Base-by-base conservation (phyloP, 2,329 filamentous ascomycete genomes). In the Neospermospora avenae region DNA sequence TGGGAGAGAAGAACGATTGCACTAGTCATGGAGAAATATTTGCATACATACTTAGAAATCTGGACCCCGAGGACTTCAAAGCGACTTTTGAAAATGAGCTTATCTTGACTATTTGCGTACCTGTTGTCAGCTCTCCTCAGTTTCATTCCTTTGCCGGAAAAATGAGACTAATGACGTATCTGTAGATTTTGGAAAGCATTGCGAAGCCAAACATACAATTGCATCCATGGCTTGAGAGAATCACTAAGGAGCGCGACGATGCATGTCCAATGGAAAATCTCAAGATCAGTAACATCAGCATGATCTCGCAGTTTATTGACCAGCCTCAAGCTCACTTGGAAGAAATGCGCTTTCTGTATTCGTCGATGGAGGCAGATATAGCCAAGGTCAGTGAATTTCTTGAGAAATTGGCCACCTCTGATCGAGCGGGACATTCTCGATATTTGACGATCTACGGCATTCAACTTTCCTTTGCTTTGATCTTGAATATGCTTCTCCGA, bases 131-230 rank as follows among this genome's bases (percentile, higher is more conserved):
- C 20, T 13, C 1, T 18, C 13, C 7, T 24, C 14, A 42, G 35
- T 6, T 20, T 28, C 1, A 31, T 16, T 41, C 8, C 11, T 16
- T 7, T n/a, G n/a, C n/a, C n/a, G n/a, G 3, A 2, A 11, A 11
- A 6, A 16, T 11, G 4, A 20, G 7, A 10, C 48, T 55, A 6
- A 55, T 3, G 22, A 28, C 14, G 11, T 4, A 10, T 6, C n/a
- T 10, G 13, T 18, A 55, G 52, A 55, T 55, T n/a, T 22, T 55
- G 7, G 52, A 55, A 18, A 55, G 52, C 22, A 55, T 55, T 22
- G 37, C 52, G 14, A 44, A 41, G 7, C 52, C 52, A 5, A 31
- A 44, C 1, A 42, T 55, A 7, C 52, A 42, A 22, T 7, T 55
- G 37, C 34, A 55, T 8, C 52, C 52, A 14, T 55, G 52, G 52